Conservation (phyloP, 108 stramenopile species). For the Nitzschia palea region DNA sequence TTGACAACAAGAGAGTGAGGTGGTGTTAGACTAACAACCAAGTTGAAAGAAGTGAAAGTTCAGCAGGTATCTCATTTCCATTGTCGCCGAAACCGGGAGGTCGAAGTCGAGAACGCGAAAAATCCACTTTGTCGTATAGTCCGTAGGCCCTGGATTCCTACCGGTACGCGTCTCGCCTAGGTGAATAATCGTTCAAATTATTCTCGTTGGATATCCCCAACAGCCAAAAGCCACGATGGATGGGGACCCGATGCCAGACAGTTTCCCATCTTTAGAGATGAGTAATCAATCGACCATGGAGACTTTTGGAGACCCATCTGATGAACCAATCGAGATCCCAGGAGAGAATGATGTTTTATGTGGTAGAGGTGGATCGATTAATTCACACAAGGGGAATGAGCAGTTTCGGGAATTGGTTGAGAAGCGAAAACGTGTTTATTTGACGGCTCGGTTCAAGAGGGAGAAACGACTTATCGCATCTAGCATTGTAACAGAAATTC, state of each 20-base stretch:
- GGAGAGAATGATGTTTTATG: constrained; percentile 63
- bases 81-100: no score
- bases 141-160: no score
- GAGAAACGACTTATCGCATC: constrained; percentile 82
- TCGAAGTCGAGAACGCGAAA: no score
- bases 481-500: constrained; percentile 76
- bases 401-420: constrained; percentile 54
- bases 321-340: constrained; percentile 38
- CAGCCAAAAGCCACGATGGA: not conserved
- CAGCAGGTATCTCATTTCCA: no score
- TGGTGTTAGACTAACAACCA: no score
- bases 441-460: constrained; percentile 73
- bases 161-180: no score
- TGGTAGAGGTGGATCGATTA: constrained; percentile 64
- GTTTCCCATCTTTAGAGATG: not conserved
- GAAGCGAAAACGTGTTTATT: constrained; percentile 59
- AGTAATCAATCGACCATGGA: not conserved
- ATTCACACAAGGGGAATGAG: constrained; percentile 61
- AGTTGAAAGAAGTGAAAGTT: no score
- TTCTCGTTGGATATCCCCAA: no score
- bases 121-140: no score
- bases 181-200: no score
- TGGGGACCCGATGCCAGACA: not conserved
- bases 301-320: not conserved
- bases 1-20: no score